These are phyloP conservation scores for Tetrahymena malaccensis DNA, from an alignment of 73 alveolate genomes.

Conservation along the genomic window DNA sequence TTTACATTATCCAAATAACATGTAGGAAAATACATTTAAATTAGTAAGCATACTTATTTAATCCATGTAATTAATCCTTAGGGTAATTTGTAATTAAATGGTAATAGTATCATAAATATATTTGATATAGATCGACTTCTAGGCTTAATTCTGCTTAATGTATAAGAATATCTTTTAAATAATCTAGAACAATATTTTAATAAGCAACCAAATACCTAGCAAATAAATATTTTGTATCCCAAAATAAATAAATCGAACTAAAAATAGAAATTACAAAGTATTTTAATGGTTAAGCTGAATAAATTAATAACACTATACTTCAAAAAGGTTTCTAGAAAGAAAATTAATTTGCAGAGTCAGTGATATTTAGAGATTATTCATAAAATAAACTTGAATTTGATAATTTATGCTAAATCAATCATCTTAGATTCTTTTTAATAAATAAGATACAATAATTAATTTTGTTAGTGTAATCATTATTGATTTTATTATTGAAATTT, in stretches of 20 bases:
- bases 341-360: not conserved
- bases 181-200: not conserved
- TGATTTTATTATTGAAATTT: too few relatives aligned
- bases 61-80: not conserved
- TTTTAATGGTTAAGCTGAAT: too few relatives aligned
- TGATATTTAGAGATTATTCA: too few relatives aligned
- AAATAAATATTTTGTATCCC: too few relatives aligned
- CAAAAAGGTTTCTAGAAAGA: not conserved
- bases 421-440: not conserved
- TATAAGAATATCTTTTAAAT: too few relatives aligned
- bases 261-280: not conserved
- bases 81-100: not conserved
- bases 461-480: not conserved
- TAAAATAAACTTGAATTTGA: not conserved
- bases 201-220: too few relatives aligned
- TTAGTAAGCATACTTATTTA: not conserved
- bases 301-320: not conserved
- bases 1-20: too few relatives aligned
- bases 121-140: too few relatives aligned
- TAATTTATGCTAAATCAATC: not conserved
- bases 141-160: too few relatives aligned
- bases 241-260: not conserved
- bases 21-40: too few relatives aligned
- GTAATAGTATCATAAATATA: not conserved
- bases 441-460: too few relatives aligned